Percentiles rank a stretch among this genome's conserved stretches.
Evolutionary conservation across 139 green algal genomes (phyloP).

Genomic region (Prasinococcaceae sp.): DNA sequence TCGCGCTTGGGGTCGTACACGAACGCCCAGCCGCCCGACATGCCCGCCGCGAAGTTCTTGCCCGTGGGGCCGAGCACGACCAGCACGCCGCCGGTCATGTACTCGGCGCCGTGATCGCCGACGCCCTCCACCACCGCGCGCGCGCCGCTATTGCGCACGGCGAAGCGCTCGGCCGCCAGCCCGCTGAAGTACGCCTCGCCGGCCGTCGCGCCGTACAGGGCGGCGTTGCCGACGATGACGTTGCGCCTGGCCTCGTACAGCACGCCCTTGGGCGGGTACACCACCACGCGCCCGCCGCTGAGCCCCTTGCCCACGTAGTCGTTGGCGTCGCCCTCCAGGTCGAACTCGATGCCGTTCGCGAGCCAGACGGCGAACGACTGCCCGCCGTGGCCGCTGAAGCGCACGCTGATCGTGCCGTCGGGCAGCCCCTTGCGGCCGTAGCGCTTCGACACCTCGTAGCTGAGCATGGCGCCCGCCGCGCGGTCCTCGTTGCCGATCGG

Average conservation of each 20-base stretch:
- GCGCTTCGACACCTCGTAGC: constrained; percentile 67
- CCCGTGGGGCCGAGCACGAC: constrained; percentile 75
- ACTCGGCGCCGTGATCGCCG: constrained; percentile 87
- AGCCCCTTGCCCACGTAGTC: constrained; percentile 86
- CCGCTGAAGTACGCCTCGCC: constrained; percentile 82
- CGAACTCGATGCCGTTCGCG: constrained; percentile 59
- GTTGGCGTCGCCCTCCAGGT: constrained; percentile 85
- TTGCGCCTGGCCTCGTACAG: constrained; percentile 68
- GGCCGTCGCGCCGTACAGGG: constrained; percentile 73
- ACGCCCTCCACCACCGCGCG: constrained; percentile 80
- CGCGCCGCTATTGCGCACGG: constrained; percentile 46
- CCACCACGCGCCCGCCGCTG: constrained; percentile 46
- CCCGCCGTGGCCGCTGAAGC: constrained; percentile 71
- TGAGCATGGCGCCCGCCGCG: constrained; percentile 76
- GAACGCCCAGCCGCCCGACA: constrained; percentile 77
- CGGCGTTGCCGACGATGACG: constrained; percentile 89
- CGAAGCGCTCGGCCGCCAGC: constrained; percentile 66
- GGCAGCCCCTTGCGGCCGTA: constrained; percentile 64
- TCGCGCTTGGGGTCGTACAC: constrained; percentile 62
- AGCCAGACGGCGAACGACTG: constrained; percentile 76
- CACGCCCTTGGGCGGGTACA: constrained; percentile 43
- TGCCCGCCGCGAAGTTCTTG: constrained; percentile 91
- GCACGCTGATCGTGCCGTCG: constrained; percentile 69
- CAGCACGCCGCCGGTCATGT: constrained; percentile 86
- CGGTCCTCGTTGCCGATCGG: constrained; percentile 60